phyloP scores from a whole-genome alignment of 768 basidiomycete genomes.

The Coprinopsis cinerea region DNA sequence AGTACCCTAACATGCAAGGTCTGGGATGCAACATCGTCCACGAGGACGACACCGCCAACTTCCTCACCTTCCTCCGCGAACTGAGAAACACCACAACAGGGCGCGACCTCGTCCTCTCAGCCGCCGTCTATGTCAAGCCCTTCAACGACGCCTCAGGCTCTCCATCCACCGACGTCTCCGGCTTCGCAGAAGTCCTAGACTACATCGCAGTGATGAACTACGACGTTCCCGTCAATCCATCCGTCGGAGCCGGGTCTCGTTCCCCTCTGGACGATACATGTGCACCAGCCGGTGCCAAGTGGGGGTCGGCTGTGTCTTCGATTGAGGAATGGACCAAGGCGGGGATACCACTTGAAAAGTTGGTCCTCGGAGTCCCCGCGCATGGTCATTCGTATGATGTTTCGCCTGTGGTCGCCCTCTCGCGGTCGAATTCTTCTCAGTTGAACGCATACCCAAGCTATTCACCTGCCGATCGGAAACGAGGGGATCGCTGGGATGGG shows the following conservation, averaged over 20 bases:
- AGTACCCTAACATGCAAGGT: constrained; percentile 70
- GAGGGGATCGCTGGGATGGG: constrained; percentile 56
- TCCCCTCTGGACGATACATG: constrained; percentile 81
- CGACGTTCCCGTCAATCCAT: constrained; percentile 53
- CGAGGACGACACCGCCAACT: constrained; percentile 67
- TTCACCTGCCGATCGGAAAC: constrained; percentile 33
- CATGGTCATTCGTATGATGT: constrained; percentile 77
- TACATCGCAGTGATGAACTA: constrained; percentile 74
- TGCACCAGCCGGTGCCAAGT: constrained; percentile 46
- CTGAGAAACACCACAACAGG: constrained; percentile 53
- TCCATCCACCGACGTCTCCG: constrained; percentile 57
- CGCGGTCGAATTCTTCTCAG: constrained; percentile 17
- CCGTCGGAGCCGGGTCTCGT: constrained; percentile 65
- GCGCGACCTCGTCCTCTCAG: constrained; percentile 60
- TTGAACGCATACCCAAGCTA: constrained; percentile 52
- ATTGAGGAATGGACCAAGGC: constrained; percentile 71
- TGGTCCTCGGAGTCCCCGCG: constrained; percentile 79
- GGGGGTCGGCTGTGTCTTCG: constrained; percentile 73
- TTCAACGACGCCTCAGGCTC: constrained; percentile 54
- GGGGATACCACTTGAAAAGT: constrained; percentile 64
- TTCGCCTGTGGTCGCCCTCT: constrained; percentile 28
- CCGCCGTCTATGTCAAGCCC: constrained; percentile 61
- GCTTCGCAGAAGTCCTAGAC: constrained; percentile 65
- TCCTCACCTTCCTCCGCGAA: constrained; percentile 68
- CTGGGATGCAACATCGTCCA: constrained; percentile 65